Conservation (phyloP, 208 protist species). For the Crithidia mellificae region DNA sequence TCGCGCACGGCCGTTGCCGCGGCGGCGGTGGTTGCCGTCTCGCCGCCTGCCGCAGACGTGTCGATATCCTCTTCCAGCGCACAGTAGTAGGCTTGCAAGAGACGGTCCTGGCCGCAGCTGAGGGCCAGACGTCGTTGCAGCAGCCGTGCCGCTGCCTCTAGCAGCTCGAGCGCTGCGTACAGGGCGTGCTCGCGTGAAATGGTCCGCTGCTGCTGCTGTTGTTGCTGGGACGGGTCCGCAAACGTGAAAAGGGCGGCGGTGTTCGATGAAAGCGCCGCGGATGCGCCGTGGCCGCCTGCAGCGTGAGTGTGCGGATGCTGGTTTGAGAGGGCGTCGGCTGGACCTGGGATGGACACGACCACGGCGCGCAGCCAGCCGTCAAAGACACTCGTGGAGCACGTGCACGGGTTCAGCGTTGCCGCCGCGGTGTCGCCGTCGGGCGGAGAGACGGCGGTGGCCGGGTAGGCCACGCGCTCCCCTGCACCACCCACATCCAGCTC, state of each 20-base stretch:
- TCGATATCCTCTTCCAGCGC: constrained; percentile 60
- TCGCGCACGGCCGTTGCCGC: constrained; percentile 4
- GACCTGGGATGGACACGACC: constrained; percentile 38
- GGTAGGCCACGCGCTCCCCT: constrained; percentile 23
- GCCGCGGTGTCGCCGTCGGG: too few relatives aligned
- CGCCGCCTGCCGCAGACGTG: neutral
- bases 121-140: constrained; percentile 36
- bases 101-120: constrained; percentile 30
- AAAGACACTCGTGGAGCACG: constrained; percentile 31
- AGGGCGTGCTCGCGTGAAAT: constrained; percentile 40
- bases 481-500: constrained; percentile 14
- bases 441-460: constrained; percentile 1
- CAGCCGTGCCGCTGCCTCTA: constrained; percentile 40
- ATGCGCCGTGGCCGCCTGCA: neutral
- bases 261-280: neutral
- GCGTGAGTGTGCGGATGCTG: neutral
- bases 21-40: neutral
- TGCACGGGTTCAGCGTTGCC: constrained; percentile 38
- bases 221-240: neutral
- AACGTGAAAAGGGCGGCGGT: neutral
- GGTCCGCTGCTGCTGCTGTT: neutral
- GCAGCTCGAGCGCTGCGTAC: constrained; percentile 33
- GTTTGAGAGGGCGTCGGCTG: constrained; percentile 18
- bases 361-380: constrained; percentile 53
- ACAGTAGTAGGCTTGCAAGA: constrained; percentile 68